These are phyloP conservation scores for Penicillium sp. DNA, from an alignment of 2,329 filamentous ascomycete species.

Conservation along the genomic window DNA sequence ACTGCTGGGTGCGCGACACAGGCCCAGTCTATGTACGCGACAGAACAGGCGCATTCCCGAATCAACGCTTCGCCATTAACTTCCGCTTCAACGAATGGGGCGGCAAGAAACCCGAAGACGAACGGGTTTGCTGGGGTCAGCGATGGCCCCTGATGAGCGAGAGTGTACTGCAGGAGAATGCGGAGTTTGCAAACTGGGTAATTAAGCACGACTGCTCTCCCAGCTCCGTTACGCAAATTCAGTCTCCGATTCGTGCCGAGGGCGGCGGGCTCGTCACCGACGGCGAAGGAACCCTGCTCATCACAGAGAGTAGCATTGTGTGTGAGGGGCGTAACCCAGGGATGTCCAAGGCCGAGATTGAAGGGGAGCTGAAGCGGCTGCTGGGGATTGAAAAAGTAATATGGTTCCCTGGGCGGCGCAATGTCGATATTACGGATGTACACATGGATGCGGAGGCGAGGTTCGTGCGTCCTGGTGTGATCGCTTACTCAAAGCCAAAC, in stretches of 20 bases:
- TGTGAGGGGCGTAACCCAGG: slow-evolving; percentile 29
- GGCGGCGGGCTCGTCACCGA: slow-evolving; percentile 31
- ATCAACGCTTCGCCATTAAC: slow-evolving; percentile 18
- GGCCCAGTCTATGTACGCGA: slow-evolving; percentile 23
- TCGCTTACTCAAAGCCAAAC: slow-evolving; percentile 25
- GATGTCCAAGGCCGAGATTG: slow-evolving; percentile 22
- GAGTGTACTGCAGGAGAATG: slow-evolving; percentile 14
- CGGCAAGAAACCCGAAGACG: slow-evolving; percentile 18
- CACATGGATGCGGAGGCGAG: slow-evolving; percentile 31
- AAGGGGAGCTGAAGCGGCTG: slow-evolving; percentile 22
- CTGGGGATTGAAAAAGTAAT: slow-evolving; percentile 31
- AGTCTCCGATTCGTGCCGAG: slow-evolving; percentile 24
- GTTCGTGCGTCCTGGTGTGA: slow-evolving; percentile 27
- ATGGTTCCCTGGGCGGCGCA: slow-evolving; percentile 28
- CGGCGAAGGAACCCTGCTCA: slow-evolving; percentile 33
- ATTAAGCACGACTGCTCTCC: slow-evolving; percentile 17
- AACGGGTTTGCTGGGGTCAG: slow-evolving; percentile 14
- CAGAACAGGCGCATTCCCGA: slow-evolving; percentile 12
- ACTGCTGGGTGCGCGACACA: slow-evolving; percentile 26
- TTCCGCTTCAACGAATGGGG: slow-evolving; percentile 28
- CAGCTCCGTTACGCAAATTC: slow-evolving; percentile 11
- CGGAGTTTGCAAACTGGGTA: slow-evolving; percentile 17
- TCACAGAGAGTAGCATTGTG: slow-evolving; percentile 31
- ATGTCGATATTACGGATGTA: slow-evolving; percentile 31
- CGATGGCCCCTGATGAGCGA: slow-evolving; percentile 17